Percentiles rank a stretch among this genome's conserved stretches.
Conservation (phyloP, 805 yeast species). For the Kodamaea fukazawae region DNA sequence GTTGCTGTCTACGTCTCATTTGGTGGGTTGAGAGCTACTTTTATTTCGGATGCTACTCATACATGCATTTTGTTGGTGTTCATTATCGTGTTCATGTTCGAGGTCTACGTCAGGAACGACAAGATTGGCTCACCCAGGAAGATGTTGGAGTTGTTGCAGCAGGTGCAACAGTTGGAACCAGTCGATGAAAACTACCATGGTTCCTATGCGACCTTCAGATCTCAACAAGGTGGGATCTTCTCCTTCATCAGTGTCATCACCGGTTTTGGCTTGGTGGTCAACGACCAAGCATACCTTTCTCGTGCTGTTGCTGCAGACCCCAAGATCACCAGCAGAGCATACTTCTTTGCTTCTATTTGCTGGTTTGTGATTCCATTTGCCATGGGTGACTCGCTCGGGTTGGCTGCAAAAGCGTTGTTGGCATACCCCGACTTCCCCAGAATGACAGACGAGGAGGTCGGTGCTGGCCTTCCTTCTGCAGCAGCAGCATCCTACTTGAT, state of each 20-base stretch:
- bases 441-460: slow-evolving; percentile 16
- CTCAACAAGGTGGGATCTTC: slow-evolving; percentile 21
- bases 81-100: slow-evolving; percentile 19
- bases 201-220: slow-evolving; percentile 17
- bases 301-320: slow-evolving; percentile 26
- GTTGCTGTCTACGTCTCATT: slow-evolving; percentile 22
- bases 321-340: slow-evolving; percentile 20
- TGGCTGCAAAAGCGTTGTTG: slow-evolving; percentile 35
- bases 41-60: slow-evolving; percentile 26
- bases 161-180: slow-evolving; percentile 9
- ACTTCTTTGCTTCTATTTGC: slow-evolving; percentile 22
- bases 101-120: slow-evolving; percentile 18
- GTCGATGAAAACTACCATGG: slow-evolving; percentile 17
- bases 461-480: slow-evolving; percentile 22
- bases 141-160: slow-evolving; percentile 22
- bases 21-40: slow-evolving; percentile 27
- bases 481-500: slow-evolving; percentile 20
- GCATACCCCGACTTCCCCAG: slow-evolving; percentile 19
- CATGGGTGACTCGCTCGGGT: slow-evolving; percentile 30
- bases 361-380: slow-evolving; percentile 28
- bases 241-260: slow-evolving; percentile 20
- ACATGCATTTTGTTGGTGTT: slow-evolving; percentile 22
- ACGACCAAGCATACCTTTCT: slow-evolving; percentile 25
- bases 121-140: slow-evolving; percentile 23
- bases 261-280: slow-evolving; percentile 22